Conservation (phyloP, 1,284 basidiomycete genomes). For the Gomphus bonarii region DNA sequence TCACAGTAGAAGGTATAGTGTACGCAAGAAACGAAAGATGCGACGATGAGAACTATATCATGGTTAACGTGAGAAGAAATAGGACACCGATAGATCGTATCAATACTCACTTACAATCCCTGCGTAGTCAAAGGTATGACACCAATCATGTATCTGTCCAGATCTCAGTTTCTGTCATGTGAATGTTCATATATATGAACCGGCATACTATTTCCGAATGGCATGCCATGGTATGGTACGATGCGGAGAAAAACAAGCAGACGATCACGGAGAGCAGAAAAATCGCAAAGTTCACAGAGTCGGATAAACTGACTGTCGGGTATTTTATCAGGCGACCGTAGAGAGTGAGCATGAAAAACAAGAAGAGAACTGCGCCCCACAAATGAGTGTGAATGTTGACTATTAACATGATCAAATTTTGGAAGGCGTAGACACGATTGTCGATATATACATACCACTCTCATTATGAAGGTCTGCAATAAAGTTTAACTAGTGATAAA, state of each 20-base stretch:
- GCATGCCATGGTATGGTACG: conserved; percentile 70
- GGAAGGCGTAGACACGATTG: conserved; percentile 2
- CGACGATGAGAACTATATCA: conserved; percentile 51
- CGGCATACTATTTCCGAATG: conserved; percentile 54
- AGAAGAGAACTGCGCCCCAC: conserved; percentile 63
- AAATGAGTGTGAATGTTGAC: conserved; percentile 90
- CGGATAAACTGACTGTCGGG: conserved; percentile 46
- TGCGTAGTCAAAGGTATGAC: conserved; percentile 61
- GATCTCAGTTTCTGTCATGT: conserved; percentile 6
- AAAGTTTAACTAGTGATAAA: neutral
- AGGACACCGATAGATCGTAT: conserved; percentile 5
- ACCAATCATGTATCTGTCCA: conserved; percentile 35
- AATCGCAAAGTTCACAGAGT: conserved; percentile 52
- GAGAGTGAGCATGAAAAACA: conserved; percentile 40
- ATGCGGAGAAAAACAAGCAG: conserved; percentile 67
- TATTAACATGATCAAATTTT: conserved; percentile 20
- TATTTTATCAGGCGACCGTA: conserved; percentile 39
- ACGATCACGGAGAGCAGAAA: conserved; percentile 68
- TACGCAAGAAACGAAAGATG: conserved; percentile 71
- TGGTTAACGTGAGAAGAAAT: conserved; percentile 1
- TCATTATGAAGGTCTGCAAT: conserved; percentile 75
- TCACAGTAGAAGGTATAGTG: conserved; percentile 69
- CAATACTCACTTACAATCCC: conserved; percentile 45
- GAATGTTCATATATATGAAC: conserved; percentile 15
- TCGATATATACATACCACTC: conserved; percentile 39